Base-by-base conservation (phyloP, 2,329 filamentous ascomycete species). In the Botryotinia convoluta region DNA sequence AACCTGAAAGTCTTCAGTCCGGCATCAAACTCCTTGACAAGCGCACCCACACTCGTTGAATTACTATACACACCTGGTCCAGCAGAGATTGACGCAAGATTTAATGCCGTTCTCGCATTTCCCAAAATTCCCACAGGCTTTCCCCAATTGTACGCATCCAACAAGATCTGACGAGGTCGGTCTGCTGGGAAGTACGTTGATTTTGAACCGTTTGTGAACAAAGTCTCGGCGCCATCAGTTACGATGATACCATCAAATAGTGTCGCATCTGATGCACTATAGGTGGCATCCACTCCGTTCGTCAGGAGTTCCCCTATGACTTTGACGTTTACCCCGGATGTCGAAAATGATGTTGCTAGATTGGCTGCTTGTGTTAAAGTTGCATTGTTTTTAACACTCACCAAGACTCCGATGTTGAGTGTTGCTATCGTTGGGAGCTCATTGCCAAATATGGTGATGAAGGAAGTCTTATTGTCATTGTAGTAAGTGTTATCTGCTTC, bases 1-100 rank as follows among this genome's bases (percentile, higher is more conserved):
- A 92, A 93, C 83, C 89, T 91, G 76, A 91, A 93, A 4, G 83
- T 87, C 73, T 84, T 85, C 77, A 93, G 82, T 0, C 90, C 91
- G 3, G 87, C 84, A 81, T 87, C 84, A n/a, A 92, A 78, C 1
- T 81, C 77, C 4, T 81, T 78, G 0, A 84, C 85, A 67, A 90
- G 80, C 0, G 20, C 29, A 45, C 35, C 4, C 6, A 62, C 51
- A 42, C 22, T 16, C n/a, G 35, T 57, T 9, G n/a, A 20, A 59
- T 69, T 69, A 59, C 16, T 72, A 67, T 32, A 72, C n/a, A 54
- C 69, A 14, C 60, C 60, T 12, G 37, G 51, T 7, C 37, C 63
- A 20, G 18, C 4, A 6, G 37, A 32, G 20, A 65, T 54, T 6
- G 10, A n/a, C 12, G 60, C 48, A 14, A 54, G 7, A 4, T 4